phyloP scores from a whole-genome alignment of 495 filamentous ascomycete genomes.

The Penicillium samsonianum region DNA sequence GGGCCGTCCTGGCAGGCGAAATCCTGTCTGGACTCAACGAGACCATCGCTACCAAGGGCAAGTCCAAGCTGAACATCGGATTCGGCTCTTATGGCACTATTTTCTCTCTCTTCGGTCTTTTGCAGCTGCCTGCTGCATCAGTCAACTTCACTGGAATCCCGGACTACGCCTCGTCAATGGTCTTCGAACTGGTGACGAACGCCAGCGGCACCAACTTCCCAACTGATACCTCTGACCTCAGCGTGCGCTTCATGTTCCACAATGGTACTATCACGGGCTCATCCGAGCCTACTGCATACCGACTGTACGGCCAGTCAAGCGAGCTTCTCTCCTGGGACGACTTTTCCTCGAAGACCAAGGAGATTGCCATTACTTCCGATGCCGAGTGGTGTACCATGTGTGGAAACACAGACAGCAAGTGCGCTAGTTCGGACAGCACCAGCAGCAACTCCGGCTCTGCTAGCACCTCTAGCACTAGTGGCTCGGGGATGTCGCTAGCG shows the following conservation, averaged over 20 bases:
- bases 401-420: conserved; percentile 44
- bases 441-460: conserved; percentile 12
- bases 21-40: conserved; percentile 48
- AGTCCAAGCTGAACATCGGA: conserved; percentile 42
- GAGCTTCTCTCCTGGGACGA: conserved; percentile 41
- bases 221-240: conserved; percentile 26
- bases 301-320: conserved; percentile 42
- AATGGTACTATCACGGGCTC: conserved; percentile 49
- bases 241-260: conserved; percentile 54
- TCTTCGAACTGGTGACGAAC: conserved; percentile 52
- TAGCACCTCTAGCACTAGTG: conserved; percentile 13
- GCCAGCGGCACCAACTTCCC: conserved; percentile 41
- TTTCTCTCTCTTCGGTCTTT: conserved; percentile 52
- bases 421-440: conserved; percentile 19
- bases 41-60: conserved; percentile 39
- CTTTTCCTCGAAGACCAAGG: conserved; percentile 40
- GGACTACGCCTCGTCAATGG: conserved; percentile 54
- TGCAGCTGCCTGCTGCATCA: conserved; percentile 39
- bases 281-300: conserved; percentile 35
- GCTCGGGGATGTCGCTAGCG: conserved; percentile 38
- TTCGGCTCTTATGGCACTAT: conserved; percentile 53
- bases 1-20: conserved; percentile 45
- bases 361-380: conserved; percentile 40
- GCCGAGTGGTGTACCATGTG: conserved; percentile 49
- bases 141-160: conserved; percentile 49